Conservation (phyloP, 2,329 filamentous ascomycete genomes). For the Thyridium curvatum region DNA sequence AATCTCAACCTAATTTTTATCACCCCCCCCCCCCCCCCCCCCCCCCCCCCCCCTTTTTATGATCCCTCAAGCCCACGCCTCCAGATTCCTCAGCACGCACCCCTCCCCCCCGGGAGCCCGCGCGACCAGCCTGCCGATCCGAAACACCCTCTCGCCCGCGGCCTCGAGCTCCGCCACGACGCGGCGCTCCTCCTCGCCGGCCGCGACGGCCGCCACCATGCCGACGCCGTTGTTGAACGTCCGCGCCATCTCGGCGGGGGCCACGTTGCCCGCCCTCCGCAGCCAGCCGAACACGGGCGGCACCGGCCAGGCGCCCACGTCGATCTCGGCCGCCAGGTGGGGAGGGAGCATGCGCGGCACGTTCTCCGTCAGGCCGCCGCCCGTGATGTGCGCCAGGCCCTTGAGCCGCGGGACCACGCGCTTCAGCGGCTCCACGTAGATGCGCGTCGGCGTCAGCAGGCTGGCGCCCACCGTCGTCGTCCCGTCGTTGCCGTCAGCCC, state of each 20-base stretch:
- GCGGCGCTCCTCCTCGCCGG: constrained; percentile 63
- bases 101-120: constrained; percentile 45
- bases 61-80: constrained; percentile 24
- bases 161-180: constrained; percentile 55
- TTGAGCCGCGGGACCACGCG: constrained; percentile 62
- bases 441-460: constrained; percentile 82
- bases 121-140: constrained; percentile 64
- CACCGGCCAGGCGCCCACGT: constrained; percentile 68
- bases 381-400: constrained; percentile 95
- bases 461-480: constrained; percentile 61
- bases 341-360: constrained; percentile 87
- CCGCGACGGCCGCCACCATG: constrained; percentile 86
- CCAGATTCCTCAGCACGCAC: constrained; percentile 57
- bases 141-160: constrained; percentile 70
- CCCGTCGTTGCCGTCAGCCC: constrained; percentile 45
- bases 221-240: constrained; percentile 95
- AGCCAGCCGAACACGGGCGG: constrained; percentile 85
- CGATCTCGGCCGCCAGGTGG: constrained; percentile 72
- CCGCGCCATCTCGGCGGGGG: constrained; percentile 73
- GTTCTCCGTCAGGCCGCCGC: constrained; percentile 88
- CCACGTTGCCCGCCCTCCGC: constrained; percentile 65
- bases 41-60: too few species aligned
- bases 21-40: too few species aligned
- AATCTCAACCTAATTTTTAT: too few species aligned
- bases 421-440: constrained; percentile 78